Evolutionary conservation across 2,329 filamentous ascomycete species (phyloP).

Genomic region (Chalara sp.): DNA sequence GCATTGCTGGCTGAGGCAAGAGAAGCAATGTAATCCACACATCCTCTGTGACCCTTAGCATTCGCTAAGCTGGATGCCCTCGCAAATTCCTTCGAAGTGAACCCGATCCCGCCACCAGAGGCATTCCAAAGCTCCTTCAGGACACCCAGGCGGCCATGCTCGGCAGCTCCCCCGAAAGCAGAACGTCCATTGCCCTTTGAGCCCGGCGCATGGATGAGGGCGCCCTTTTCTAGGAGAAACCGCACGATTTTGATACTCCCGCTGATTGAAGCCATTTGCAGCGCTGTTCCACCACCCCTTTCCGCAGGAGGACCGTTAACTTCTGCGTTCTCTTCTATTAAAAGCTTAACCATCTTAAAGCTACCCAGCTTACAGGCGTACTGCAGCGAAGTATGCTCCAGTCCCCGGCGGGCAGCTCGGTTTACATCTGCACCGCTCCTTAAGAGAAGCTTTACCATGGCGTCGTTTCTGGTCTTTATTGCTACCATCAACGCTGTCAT

Average conservation of each 20-base stretch:
- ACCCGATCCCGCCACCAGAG: background rate
- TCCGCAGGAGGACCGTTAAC: constrained; percentile 1
- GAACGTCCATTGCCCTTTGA: constrained; percentile 7
- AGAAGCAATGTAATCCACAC: background rate
- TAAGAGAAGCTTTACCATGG: constrained; percentile 13
- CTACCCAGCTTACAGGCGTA: constrained; percentile 1
- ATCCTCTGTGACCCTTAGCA: constrained; percentile 1
- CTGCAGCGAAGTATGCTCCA: constrained; percentile 3
- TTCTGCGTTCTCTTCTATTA: constrained; percentile 1
- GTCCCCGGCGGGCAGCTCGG: constrained; percentile 8
- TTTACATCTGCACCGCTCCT: constrained; percentile 21
- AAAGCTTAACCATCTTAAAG: constrained; percentile 2
- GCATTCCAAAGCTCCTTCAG: background rate
- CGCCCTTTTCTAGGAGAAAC: constrained; percentile 1
- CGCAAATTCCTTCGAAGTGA: background rate
- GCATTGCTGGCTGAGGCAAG: background rate
- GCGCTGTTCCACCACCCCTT: constrained; percentile 6
- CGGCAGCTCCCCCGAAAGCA: constrained; percentile 23
- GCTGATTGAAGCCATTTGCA: constrained; percentile 4
- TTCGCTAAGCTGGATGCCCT: background rate
- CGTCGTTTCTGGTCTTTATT: constrained; percentile 3
- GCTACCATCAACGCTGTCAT: constrained; percentile 4
- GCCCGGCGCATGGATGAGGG: constrained; percentile 10
- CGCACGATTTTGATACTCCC: constrained; percentile 1
- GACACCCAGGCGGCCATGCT: constrained; percentile 25